These are phyloP conservation scores for Neofusicoccum kwambonambiense DNA, from an alignment of 2,329 filamentous ascomycete species.

Conservation along the genomic window DNA sequence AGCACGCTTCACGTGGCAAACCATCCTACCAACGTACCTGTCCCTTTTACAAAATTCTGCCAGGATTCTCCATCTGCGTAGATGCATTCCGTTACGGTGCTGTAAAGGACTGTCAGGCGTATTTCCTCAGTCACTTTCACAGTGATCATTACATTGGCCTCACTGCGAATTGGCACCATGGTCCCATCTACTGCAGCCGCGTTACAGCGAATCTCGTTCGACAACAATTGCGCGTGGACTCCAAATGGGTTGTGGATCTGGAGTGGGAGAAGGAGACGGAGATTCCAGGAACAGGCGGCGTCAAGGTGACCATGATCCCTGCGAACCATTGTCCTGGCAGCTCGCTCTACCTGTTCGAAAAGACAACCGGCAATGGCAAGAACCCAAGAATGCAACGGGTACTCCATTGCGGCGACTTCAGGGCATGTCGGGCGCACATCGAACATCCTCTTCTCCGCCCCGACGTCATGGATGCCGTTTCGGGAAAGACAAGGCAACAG, in stretches of 20 bases:
- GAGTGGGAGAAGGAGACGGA: conserved; percentile 81
- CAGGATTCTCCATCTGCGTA: conserved; percentile 87
- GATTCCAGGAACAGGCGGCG: conserved; percentile 78
- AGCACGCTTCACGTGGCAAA: conserved; percentile 75
- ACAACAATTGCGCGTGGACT: conserved; percentile 80
- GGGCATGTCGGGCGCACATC: conserved; percentile 82
- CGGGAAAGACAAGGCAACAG: conserved; percentile 73
- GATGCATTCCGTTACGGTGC: conserved; percentile 96
- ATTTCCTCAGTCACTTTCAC: conserved; percentile 97
- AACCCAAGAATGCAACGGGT: conserved; percentile 70
- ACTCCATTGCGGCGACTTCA: conserved; percentile 92
- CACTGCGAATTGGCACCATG: conserved; percentile 84
- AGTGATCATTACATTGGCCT: conserved; percentile 96
- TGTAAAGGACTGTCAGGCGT: conserved; percentile 86
- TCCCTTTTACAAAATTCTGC: conserved; percentile 98
- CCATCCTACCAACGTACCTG: conserved; percentile 87
- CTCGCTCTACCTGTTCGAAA: conserved; percentile 90
- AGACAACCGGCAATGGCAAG: conserved; percentile 61
- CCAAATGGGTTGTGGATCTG: conserved; percentile 79
- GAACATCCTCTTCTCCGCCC: conserved; percentile 78
- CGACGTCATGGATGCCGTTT: conserved; percentile 66
- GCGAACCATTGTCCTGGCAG: conserved; percentile 97
- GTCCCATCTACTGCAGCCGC: conserved; percentile 93
- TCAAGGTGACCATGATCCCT: conserved; percentile 87
- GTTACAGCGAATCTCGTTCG: conserved; percentile 88